Conservation (phyloP, 2,329 filamentous ascomycete species). For the Epichloe typhina region DNA sequence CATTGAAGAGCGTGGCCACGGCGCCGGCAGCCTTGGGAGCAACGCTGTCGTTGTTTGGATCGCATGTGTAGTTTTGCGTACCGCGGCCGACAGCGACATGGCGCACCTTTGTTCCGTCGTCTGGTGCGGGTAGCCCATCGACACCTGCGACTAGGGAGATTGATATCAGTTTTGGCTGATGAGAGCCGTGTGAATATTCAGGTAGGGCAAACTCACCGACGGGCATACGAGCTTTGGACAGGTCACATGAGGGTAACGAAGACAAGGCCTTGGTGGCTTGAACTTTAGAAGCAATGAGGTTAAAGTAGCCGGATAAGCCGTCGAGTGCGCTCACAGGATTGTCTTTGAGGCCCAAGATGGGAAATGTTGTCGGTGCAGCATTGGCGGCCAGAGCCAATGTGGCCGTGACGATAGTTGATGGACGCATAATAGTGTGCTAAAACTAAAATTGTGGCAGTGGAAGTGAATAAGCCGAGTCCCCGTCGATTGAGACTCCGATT, state of each 20-base stretch:
- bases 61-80: constrained; percentile 89
- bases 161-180: background rate
- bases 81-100: constrained; percentile 81
- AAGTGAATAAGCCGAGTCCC: background rate
- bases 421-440: constrained; percentile 37
- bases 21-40: constrained; percentile 58
- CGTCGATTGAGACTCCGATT: background rate
- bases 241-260: constrained; percentile 36
- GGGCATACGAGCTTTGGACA: constrained; percentile 39
- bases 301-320: constrained; percentile 47
- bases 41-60: constrained; percentile 42
- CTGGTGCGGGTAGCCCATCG: constrained; percentile 45
- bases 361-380: constrained; percentile 30
- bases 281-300: constrained; percentile 42
- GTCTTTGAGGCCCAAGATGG: constrained; percentile 22
- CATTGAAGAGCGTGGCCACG: constrained; percentile 76
- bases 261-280: constrained; percentile 30
- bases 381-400: constrained; percentile 32
- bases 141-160: constrained; percentile 26
- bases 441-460: background rate
- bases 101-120: constrained; percentile 47
- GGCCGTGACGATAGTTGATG: constrained; percentile 32
- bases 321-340: constrained; percentile 27
- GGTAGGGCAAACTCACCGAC: constrained; percentile 19
- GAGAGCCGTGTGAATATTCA: background rate